Conservation (phyloP, 2,329 filamentous ascomycete genomes). For the Orbilia brochopaga region DNA sequence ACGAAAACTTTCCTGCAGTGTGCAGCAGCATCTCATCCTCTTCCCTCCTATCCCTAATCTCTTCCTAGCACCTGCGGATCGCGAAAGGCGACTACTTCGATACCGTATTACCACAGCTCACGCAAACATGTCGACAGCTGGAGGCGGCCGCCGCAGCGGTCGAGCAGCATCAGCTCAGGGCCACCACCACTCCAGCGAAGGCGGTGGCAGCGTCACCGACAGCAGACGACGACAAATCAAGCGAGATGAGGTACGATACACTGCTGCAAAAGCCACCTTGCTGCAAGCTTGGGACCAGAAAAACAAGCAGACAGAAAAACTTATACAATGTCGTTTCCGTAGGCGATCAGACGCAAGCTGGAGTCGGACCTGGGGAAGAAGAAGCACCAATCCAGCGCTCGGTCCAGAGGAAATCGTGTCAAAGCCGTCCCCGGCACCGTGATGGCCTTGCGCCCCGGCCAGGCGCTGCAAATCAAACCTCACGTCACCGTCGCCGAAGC, state of each 20-base stretch:
- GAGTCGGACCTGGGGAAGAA: conserved; percentile 98
- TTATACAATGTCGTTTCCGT: conserved; percentile 51
- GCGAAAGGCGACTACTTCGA: not conserved
- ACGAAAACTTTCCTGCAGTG: conserved; percentile 42
- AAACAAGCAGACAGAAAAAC: conserved; percentile 18
- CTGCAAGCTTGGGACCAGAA: conserved; percentile 1
- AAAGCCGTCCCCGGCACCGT: conserved; percentile 91
- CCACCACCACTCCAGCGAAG: conserved; percentile 26
- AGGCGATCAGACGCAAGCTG: conserved; percentile 97
- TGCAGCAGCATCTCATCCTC: conserved; percentile 21
- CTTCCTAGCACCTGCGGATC: conserved; percentile 16
- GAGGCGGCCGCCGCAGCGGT: conserved; percentile 18
- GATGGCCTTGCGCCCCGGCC: conserved; percentile 90
- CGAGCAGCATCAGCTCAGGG: conserved; percentile 41
- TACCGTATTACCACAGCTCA: conserved; percentile 14
- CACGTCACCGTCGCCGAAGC: conserved; percentile 92
- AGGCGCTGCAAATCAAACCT: conserved; percentile 96
- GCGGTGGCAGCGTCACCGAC: conserved; percentile 76
- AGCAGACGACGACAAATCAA: conserved; percentile 96
- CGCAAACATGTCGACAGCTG: conserved; percentile 45
- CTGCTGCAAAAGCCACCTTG: conserved; percentile 1
- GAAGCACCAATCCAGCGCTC: conserved; percentile 73
- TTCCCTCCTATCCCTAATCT: conserved; percentile 28
- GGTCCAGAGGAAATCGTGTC: conserved; percentile 76
- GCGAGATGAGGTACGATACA: conserved; percentile 83